Evolutionary conservation across 495 filamentous ascomycete genomes (phyloP), one percentile per base, ranked within the genome.

Genomic region (Neurospora tetrasperma): DNA sequence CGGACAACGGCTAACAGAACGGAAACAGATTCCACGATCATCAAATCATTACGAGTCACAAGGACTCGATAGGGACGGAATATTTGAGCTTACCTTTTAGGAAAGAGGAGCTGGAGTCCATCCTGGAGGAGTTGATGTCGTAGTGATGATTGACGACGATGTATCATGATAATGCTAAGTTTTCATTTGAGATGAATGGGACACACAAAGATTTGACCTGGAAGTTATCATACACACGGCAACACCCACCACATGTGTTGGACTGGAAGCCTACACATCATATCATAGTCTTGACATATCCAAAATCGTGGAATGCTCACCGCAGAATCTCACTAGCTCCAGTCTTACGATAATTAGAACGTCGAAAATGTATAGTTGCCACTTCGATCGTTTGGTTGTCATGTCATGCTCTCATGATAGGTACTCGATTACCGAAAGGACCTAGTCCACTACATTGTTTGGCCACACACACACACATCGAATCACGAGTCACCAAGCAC

Each of bases 21-120:
- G 39, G 39, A 39, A 40, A 68, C 75, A 91, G 89, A 80, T 97
- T 99, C 81, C 92, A 97, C 78, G 96, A 99, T 76, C 96, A 99
- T 82, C 93, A 97, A 77, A 98, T 98, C 91, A 89, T 99, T 73
- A 91, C 91, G 27, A 93, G 90, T 71, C 88, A 90, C 73, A 94
- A 94, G 82, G 95, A 98, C 84, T 87, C 86, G 3, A 84, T 91
- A 71, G 96, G 96, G 0, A 92, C 90, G 42, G 96, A 98, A 77
- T 84, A 95, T 16, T 81, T 99, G 42, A 91, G 91, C 70, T 89
- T 97, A 16, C 96, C 96, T 6, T 91, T 97, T 78, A 86, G 91
- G 71, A 91, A 90, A 75, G 93, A 97, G 73, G 96, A 98, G 79
- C 87, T 98, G 78, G 95, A 97, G 81, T 89, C 86, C 10, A 90